Evolutionary conservation across 495 filamentous ascomycete genomes (phyloP).

Genomic region (Aspergillus mulundensis): DNA sequence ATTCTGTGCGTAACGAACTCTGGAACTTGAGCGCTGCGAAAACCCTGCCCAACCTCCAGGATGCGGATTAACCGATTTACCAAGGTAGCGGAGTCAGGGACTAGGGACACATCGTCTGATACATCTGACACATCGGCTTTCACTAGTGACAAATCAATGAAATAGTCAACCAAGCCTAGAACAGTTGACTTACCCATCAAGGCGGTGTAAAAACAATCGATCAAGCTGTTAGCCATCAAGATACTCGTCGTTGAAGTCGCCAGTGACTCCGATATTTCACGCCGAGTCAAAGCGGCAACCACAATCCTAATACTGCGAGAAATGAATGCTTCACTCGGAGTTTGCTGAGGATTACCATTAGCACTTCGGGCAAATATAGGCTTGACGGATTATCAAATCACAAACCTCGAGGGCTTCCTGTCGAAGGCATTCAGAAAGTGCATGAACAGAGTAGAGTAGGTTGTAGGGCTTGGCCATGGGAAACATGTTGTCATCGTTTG

Average conservation of each 20-base stretch:
- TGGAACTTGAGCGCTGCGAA: slow-evolving; percentile 1
- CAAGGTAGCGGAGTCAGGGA: slow-evolving; percentile 22
- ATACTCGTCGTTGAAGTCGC: slow-evolving; percentile 19
- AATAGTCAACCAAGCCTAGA: background rate
- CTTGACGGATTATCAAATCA: background rate
- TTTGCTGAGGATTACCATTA: slow-evolving; percentile 21
- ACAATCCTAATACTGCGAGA: slow-evolving; percentile 42
- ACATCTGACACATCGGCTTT: slow-evolving; percentile 13
- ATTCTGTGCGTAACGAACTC: slow-evolving; percentile 27
- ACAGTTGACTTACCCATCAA: slow-evolving; percentile 17
- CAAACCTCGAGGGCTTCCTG: slow-evolving; percentile 41
- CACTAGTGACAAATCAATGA: background rate
- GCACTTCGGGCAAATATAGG: background rate
- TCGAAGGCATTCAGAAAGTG: slow-evolving; percentile 51
- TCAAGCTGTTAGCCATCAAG: slow-evolving; percentile 29
- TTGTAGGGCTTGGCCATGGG: slow-evolving; percentile 68
- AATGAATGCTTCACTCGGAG: slow-evolving; percentile 35
- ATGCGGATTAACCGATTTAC: slow-evolving; percentile 29
- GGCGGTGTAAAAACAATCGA: slow-evolving; percentile 36
- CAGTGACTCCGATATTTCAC: slow-evolving; percentile 27
- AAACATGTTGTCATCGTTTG: slow-evolving; percentile 56
- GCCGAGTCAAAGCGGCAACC: slow-evolving; percentile 36
- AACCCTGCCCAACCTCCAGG: slow-evolving; percentile 26
- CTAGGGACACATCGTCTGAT: slow-evolving; percentile 7
- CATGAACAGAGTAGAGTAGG: slow-evolving; percentile 67